Base-by-base conservation (phyloP, 805 yeast species). In the Hanseniaspora valbyensis region DNA sequence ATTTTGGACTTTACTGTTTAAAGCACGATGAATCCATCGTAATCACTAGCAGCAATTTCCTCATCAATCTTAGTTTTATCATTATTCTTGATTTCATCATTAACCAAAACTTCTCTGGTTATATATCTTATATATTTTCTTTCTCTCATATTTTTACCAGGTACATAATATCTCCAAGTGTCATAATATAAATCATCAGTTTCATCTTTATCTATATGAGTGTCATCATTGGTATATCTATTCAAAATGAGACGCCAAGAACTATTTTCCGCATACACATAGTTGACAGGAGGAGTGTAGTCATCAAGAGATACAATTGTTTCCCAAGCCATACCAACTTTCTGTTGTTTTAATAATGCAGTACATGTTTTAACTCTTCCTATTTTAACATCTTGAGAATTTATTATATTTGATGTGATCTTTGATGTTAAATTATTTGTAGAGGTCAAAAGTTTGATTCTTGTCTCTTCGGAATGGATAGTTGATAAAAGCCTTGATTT, bases 381-480 rank as follows among this genome's bases (percentile, higher is more conserved):
- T 13, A 5, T 25, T 6, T 8, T 21, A 5, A 2, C 30, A 2
- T 25, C 36, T 29, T 34, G 10, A 6, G 24, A 8, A 19, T 3
- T 14, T 19, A 22, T 24, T 19, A 26, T 19, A 29, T 13, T 36
- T 29, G 18, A 32, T 7, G 2, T 19, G 8, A 33, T 18, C 28
- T 40, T 39, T 28, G 28, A 40, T 52, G 29, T 63, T 65, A 57
- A 53, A 29, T 63, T 65, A 57, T 79, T 76, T 0, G 79, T 69
- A 32, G 69, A 55, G 5, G 76, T 70, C 46, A 79, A 60, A 1
- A 75, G 56, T 45, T 67, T 66, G 40, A 79, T 60, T 44, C 89
- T 65, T 1, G 85, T 80, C 3, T 81, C 85, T 61, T 82, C 90
- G 5, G 81, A 76, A 55, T 76, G 72, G 2, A 78, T 50, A 50